Conservation (phyloP, 148 eudicot genomes). For the Amaranthus hypochondriacus region DNA sequence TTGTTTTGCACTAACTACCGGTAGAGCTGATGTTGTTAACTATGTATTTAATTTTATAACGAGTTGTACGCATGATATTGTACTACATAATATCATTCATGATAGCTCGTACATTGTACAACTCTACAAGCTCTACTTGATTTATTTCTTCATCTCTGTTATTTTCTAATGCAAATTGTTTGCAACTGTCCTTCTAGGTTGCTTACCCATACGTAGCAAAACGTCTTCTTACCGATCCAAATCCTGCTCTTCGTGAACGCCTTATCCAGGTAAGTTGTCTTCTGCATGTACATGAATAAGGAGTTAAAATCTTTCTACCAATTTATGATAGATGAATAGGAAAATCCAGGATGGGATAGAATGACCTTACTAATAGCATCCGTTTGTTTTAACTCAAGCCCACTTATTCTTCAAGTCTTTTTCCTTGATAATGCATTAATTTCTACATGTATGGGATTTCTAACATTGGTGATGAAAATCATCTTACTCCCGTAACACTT, state of each 20-base stretch:
- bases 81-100: no score
- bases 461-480: not conserved
- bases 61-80: no score
- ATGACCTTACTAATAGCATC: not conserved
- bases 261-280: slow-evolving; percentile 70
- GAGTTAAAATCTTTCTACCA: no score
- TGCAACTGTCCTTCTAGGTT: slow-evolving; percentile 42
- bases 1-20: not conserved
- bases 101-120: no score
- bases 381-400: not conserved
- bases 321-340: not conserved
- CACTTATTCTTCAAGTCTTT: not conserved
- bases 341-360: no score
- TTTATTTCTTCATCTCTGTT: no score
- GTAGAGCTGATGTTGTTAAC: not conserved
- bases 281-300: not conserved
- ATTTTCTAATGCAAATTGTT: slow-evolving; percentile 1
- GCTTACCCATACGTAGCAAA: slow-evolving; percentile 98
- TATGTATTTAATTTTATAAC: not conserved
- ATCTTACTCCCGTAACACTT: not conserved
- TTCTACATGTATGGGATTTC: not conserved
- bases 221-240: slow-evolving; percentile 95
- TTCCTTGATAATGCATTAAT: not conserved
- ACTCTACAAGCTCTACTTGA: no score
- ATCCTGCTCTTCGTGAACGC: slow-evolving; percentile 94